Conservation (phyloP, 495 filamentous ascomycete species). For the Cenococcum geophilum region DNA sequence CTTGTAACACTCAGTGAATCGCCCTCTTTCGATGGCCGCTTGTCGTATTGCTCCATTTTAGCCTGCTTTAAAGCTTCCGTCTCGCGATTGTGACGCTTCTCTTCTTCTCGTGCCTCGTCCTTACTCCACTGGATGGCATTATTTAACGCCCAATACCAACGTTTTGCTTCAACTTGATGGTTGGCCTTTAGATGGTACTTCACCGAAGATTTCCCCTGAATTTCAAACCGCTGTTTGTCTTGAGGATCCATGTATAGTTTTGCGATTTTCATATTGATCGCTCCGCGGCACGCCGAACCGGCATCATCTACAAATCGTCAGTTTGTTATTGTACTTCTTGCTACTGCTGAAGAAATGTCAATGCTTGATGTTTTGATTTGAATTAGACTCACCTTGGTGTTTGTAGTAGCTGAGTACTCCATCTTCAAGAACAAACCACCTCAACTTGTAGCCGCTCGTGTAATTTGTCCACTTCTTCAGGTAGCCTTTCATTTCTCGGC, state of each 20-base stretch:
- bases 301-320: slow-evolving; percentile 61
- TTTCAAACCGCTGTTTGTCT: slow-evolving; percentile 95
- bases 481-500: slow-evolving; percentile 95
- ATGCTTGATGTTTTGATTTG: too few relatives aligned
- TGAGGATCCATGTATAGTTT: slow-evolving; percentile 90
- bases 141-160: slow-evolving; percentile 97
- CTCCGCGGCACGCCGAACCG: slow-evolving; percentile 86
- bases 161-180: slow-evolving; percentile 85
- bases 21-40: slow-evolving; percentile 39
- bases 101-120: slow-evolving; percentile 89
- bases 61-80: slow-evolving; percentile 73
- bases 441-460: slow-evolving; percentile 86
- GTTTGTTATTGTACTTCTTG: background rate
- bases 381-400: slow-evolving; percentile 61
- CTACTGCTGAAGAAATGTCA: too few relatives aligned
- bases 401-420: slow-evolving; percentile 98
- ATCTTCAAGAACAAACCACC: slow-evolving; percentile 97
- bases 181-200: slow-evolving; percentile 97
- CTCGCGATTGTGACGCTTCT: slow-evolving; percentile 63
- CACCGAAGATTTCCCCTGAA: slow-evolving; percentile 95
- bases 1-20: slow-evolving; percentile 46
- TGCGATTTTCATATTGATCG: slow-evolving; percentile 97
- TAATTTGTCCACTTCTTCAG: slow-evolving; percentile 99
- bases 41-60: slow-evolving; percentile 54
- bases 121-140: slow-evolving; percentile 98